Conservation (phyloP, 352 stramenopile genomes). For the Phytopythium helicoides region DNA sequence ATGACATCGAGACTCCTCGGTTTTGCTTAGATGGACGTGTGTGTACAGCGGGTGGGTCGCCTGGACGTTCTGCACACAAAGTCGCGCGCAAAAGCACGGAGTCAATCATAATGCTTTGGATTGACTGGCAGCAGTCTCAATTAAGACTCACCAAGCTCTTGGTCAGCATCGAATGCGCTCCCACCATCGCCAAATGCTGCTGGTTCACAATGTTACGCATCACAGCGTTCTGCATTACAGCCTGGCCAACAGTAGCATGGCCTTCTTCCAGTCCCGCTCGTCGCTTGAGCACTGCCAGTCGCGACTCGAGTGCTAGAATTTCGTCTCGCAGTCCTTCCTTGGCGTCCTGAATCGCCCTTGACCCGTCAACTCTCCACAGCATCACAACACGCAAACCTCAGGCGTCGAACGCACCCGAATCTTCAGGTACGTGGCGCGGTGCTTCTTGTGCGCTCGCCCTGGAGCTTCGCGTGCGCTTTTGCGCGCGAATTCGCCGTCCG, state of each 20-base stretch:
- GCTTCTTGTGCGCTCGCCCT: not conserved
- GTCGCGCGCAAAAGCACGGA: too few species aligned
- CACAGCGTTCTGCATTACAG: not conserved
- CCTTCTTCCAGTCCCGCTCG: not conserved
- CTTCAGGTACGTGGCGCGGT: constrained; percentile 1
- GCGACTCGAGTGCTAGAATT: constrained; percentile 27
- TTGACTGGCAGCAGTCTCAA: too few species aligned
- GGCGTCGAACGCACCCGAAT: not conserved
- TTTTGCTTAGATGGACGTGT: constrained; percentile 20
- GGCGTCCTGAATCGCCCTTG: too few species aligned
- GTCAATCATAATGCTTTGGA: too few species aligned
- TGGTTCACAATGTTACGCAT: not conserved
- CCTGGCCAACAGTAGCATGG: not conserved
- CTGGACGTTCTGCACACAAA: too few species aligned
- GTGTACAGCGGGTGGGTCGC: constrained; percentile 14
- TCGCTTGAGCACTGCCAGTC: constrained; percentile 29
- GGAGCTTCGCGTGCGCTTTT: not conserved
- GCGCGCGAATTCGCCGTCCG: not conserved
- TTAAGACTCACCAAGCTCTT: constrained; percentile 3
- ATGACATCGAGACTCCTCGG: constrained; percentile 12
- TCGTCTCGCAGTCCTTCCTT: constrained; percentile 20
- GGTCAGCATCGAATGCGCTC: constrained; percentile 3
- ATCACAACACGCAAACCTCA: not conserved
- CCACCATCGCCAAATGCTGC: constrained; percentile 2
- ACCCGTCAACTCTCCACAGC: constrained; percentile 6